Conservation (phyloP, 306 rosid genomes). For the Sphenostylis stenocarpa region DNA sequence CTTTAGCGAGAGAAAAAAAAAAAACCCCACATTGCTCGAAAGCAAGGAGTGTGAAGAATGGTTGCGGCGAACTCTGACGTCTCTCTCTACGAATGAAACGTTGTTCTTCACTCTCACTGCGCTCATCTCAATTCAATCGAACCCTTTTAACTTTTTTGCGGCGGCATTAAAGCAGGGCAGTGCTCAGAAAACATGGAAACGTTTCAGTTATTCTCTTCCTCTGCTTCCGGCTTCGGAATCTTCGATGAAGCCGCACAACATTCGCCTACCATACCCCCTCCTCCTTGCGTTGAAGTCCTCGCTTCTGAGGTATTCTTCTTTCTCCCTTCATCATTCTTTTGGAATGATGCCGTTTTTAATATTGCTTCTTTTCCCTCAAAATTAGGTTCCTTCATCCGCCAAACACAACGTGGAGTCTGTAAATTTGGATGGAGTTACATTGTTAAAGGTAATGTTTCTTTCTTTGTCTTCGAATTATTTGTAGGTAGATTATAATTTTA, state of each 20-base stretch:
- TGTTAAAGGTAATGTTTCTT: conserved; percentile 64
- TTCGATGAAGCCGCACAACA: conserved; percentile 50
- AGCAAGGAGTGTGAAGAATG: too few relatives aligned
- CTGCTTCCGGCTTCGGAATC: conserved; percentile 48
- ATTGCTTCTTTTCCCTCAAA: conserved; percentile 1
- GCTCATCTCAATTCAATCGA: neutral
- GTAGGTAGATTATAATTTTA: neutral
- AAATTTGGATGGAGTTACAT: conserved; percentile 58
- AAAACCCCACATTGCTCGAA: too few relatives aligned
- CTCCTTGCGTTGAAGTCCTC: conserved; percentile 73
- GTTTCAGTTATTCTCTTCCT: conserved; percentile 61
- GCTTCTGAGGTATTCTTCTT: conserved; percentile 55
- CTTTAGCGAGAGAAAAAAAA: too few relatives aligned
- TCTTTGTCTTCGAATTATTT: neutral
- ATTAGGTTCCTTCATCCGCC: conserved; percentile 46
- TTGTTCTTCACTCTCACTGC: neutral
- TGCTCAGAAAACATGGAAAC: conserved; percentile 49
- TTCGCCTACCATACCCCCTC: conserved; percentile 53
- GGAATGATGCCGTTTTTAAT: neutral
- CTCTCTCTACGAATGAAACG: too few relatives aligned
- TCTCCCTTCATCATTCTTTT: neutral
- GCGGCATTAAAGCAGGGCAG: neutral
- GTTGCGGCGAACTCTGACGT: too few relatives aligned
- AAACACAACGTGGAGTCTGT: conserved; percentile 57
- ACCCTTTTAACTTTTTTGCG: neutral